These are phyloP conservation scores for Moricandia moricandioides DNA, from an alignment of 345 rosid genomes.

Conservation along the genomic window DNA sequence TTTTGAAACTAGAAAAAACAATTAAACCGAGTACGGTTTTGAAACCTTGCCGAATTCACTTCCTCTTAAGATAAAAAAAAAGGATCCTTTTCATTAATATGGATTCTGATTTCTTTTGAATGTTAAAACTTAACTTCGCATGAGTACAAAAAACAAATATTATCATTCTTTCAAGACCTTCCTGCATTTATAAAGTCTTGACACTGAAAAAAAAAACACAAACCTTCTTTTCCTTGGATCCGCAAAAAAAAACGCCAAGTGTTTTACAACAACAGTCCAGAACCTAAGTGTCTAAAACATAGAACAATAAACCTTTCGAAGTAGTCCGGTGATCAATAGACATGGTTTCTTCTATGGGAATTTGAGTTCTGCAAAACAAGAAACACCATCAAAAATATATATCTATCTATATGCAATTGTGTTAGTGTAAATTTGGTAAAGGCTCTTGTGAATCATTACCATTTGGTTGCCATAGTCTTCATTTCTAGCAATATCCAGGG, in stretches of 20 bases:
- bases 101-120: background rate
- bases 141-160: background rate
- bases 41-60: background rate
- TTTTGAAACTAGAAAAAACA: background rate
- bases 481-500: constrained; percentile 35
- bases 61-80: background rate
- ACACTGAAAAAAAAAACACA: background rate
- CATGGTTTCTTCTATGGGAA: constrained; percentile 50
- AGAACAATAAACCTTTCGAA: constrained; percentile 1
- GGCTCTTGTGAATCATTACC: constrained; percentile 35
- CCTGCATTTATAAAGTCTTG: background rate
- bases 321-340: constrained; percentile 39
- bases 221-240: background rate
- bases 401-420: background rate
- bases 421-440: background rate
- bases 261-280: background rate
- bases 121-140: background rate
- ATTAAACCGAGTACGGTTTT: background rate
- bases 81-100: background rate
- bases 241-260: background rate
- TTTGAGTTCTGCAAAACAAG: constrained; percentile 36
- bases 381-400: background rate
- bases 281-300: background rate
- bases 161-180: background rate
- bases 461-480: constrained; percentile 47